Evolutionary conservation across 345 rosid genomes (phyloP).

Genomic region (Bruguiera gymnorhiza): DNA sequence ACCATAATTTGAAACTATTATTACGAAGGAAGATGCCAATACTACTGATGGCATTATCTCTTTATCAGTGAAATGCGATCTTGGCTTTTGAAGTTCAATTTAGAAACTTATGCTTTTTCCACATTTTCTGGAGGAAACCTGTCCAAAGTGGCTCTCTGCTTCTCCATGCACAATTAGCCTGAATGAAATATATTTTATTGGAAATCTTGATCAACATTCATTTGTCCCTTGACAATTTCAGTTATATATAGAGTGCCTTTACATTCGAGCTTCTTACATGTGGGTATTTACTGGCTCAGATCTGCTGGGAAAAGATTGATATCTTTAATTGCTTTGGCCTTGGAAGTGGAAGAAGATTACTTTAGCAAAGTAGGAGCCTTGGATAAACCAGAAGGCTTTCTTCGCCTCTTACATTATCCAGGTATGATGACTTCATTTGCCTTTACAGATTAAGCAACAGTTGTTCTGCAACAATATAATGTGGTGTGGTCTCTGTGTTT

Average conservation of each 20-base stretch:
- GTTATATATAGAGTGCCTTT: not conserved
- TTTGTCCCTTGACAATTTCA: not conserved
- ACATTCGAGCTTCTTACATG: not conserved
- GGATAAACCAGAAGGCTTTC: constrained; percentile 36
- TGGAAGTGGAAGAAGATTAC: constrained; percentile 60
- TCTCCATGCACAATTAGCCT: not conserved
- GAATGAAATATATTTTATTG: constrained; percentile 7
- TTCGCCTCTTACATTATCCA: constrained; percentile 71
- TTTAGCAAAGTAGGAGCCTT: constrained; percentile 62
- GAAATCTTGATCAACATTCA: not conserved
- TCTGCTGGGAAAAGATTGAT: constrained; percentile 49
- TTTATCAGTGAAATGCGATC: not conserved
- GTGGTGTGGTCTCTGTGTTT: not conserved
- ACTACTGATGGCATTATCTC: not conserved
- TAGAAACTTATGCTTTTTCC: not conserved
- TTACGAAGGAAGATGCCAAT: too few relatives aligned
- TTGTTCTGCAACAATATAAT: not conserved
- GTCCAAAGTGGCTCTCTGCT: not conserved
- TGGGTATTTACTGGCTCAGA: constrained; percentile 34
- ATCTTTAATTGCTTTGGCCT: constrained; percentile 66
- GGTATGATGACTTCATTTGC: constrained; percentile 32
- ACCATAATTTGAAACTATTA: too few relatives aligned
- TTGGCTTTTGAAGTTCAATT: not conserved
- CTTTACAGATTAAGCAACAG: not conserved
- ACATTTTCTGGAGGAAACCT: not conserved